Percentiles rank a stretch among this genome's conserved stretches.
Conservation (phyloP, 768 basidiomycete genomes). For the Leccinum aurantiacum region DNA sequence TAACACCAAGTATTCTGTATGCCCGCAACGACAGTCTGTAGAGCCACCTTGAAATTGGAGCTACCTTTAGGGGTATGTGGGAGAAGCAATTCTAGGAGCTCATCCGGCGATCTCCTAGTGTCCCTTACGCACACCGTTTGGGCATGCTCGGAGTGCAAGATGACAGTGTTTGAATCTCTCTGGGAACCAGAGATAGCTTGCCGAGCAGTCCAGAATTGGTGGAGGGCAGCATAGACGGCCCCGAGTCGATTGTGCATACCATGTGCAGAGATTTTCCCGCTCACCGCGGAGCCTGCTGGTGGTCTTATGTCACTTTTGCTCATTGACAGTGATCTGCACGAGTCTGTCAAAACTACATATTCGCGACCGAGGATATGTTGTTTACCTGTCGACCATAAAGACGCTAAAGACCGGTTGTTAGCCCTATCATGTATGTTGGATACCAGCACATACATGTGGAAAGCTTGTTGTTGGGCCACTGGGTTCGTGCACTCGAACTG, state of each 20-base stretch:
- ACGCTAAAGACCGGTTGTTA: constrained; percentile 2
- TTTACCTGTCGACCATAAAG: constrained; percentile 24
- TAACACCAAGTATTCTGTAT: constrained; percentile 45
- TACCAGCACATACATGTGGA: constrained; percentile 53
- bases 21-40: constrained; percentile 33
- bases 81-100: constrained; percentile 44
- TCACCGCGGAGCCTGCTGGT: constrained; percentile 36
- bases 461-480: constrained; percentile 45
- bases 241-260: constrained; percentile 50
- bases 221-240: constrained; percentile 52
- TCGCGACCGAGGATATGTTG: background rate
- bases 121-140: constrained; percentile 41
- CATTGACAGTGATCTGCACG: constrained; percentile 54
- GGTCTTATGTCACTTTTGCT: constrained; percentile 38
- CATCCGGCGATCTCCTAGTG: constrained; percentile 40
- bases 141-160: constrained; percentile 40
- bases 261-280: constrained; percentile 2
- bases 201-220: constrained; percentile 55
- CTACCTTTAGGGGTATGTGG: constrained; percentile 34
- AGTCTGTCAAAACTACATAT: background rate
- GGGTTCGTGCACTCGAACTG: constrained; percentile 55
- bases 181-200: constrained; percentile 33
- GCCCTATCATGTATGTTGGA: background rate
- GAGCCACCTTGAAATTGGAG: constrained; percentile 43
- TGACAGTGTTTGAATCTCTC: constrained; percentile 54